Percentiles rank a stretch among this genome's conserved stretches.
Conservation (phyloP, 495 filamentous ascomycete genomes). For the Neurospora sp. region DNA sequence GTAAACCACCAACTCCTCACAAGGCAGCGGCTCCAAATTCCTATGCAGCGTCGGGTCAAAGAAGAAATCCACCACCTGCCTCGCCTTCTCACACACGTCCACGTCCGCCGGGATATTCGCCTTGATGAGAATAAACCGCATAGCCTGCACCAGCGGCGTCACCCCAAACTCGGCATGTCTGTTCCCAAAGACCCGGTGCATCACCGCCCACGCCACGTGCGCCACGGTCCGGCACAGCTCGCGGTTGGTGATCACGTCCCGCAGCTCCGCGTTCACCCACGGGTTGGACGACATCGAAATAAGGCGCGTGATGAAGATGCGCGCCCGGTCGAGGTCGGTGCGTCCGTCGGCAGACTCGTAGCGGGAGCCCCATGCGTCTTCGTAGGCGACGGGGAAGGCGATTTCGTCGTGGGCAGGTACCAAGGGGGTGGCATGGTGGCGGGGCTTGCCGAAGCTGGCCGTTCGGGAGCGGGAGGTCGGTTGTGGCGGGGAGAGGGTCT, state of each 20-base stretch:
- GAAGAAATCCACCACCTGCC: slow-evolving; percentile 26
- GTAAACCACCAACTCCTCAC: slow-evolving; percentile 16
- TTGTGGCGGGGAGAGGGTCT: not conserved
- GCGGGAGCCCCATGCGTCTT: slow-evolving; percentile 21
- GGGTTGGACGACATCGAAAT: slow-evolving; percentile 18
- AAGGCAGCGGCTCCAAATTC: slow-evolving; percentile 17
- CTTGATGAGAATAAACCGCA: slow-evolving; percentile 29
- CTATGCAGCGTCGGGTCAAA: slow-evolving; percentile 27
- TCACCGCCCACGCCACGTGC: slow-evolving; percentile 18
- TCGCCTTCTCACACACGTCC: slow-evolving; percentile 7
- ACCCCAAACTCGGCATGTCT: slow-evolving; percentile 21
- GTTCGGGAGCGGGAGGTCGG: not conserved
- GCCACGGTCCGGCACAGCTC: slow-evolving; percentile 10
- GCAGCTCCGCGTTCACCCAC: slow-evolving; percentile 9
- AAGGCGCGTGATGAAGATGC: slow-evolving; percentile 23
- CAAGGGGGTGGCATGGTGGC: not conserved
- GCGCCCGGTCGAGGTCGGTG: slow-evolving; percentile 20
- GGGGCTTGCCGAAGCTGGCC: not conserved
- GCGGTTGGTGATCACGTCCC: slow-evolving; percentile 15
- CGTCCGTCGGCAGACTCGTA: slow-evolving; percentile 2
- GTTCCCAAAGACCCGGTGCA: slow-evolving; percentile 19
- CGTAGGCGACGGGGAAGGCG: slow-evolving; percentile 21
- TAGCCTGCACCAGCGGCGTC: slow-evolving; percentile 24
- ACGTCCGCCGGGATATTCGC: slow-evolving; percentile 14
- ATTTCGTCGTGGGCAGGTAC: slow-evolving; percentile 7